A percentile compares a stretch with the other conserved stretches of the same genome.
Evolutionary conservation across 2,329 filamentous ascomycete species (phyloP).

Genomic region (Botrytis sinoallii): DNA sequence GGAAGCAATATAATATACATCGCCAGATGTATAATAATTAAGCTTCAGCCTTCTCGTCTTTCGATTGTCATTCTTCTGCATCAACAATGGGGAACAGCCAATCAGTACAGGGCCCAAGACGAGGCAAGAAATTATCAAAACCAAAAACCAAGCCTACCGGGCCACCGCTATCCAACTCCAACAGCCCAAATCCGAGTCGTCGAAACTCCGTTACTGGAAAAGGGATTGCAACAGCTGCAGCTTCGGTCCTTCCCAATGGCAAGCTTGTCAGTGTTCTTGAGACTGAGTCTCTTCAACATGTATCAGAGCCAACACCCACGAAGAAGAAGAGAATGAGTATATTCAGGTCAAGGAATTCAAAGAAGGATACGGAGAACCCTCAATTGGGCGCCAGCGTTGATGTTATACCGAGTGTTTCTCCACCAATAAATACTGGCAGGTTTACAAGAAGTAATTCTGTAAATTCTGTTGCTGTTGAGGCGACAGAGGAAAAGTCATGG

Average conservation of each 20-base stretch:
- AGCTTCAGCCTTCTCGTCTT: slow-evolving; percentile 12
- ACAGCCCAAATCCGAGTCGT: slow-evolving; percentile 24
- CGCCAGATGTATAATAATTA: slow-evolving; percentile 13
- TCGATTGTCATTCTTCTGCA: slow-evolving; percentile 10
- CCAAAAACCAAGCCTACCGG: slow-evolving; percentile 33
- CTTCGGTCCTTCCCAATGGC: slow-evolving; percentile 1
- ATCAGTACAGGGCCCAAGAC: slow-evolving; percentile 27
- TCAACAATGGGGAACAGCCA: slow-evolving; percentile 35
- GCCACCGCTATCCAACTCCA: slow-evolving; percentile 24
- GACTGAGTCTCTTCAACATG: neutral
- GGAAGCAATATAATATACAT: slow-evolving; percentile 19
- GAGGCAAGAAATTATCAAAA: slow-evolving; percentile 34
- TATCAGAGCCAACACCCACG: slow-evolving; percentile 5
- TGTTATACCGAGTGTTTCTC: neutral
- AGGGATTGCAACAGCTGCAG: slow-evolving; percentile 3
- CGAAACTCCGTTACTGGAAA: slow-evolving; percentile 29
- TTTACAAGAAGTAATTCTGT: slow-evolving; percentile 17
- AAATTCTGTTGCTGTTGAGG: slow-evolving; percentile 5
- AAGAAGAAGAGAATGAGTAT: slow-evolving; percentile 23
- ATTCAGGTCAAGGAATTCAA: slow-evolving; percentile 11
- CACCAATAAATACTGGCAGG: neutral
- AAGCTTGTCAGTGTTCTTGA: slow-evolving; percentile 9
- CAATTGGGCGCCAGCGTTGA: neutral
- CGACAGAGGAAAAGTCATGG: slow-evolving; percentile 1
- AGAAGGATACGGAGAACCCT: neutral